Conservation (phyloP, 495 filamentous ascomycete genomes). For the Podospora tetraspora region DNA sequence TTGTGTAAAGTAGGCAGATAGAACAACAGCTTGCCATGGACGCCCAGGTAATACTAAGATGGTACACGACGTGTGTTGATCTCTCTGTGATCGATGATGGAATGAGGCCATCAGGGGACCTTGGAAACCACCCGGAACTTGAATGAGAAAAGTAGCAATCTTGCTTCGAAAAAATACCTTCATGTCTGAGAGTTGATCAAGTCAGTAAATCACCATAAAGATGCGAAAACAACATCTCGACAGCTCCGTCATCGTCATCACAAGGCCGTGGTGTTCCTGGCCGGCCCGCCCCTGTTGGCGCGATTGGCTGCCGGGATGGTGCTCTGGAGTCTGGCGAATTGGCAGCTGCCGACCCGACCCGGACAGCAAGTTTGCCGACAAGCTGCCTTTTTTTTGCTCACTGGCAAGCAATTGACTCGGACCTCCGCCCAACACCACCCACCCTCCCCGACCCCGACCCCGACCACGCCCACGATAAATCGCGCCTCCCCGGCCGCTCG, state of each 20-base stretch:
- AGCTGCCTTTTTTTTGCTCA: conserved; percentile 33
- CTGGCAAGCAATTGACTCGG: conserved; percentile 30
- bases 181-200: too few relatives aligned
- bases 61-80: not conserved
- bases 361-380: conserved; percentile 34
- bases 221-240: not conserved
- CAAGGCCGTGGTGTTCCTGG: not conserved
- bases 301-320: conserved; percentile 8
- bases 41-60: conserved; percentile 11
- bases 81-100: too few relatives aligned
- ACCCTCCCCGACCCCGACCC: conserved; percentile 1
- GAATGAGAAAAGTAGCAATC: too few relatives aligned
- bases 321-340: not conserved
- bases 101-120: too few relatives aligned
- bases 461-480: conserved; percentile 23
- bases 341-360: conserved; percentile 20
- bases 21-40: conserved; percentile 33
- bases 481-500: conserved; percentile 41
- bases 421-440: conserved; percentile 36
- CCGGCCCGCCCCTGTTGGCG: conserved; percentile 7
- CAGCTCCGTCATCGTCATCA: not conserved
- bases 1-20: conserved; percentile 33
- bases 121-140: too few relatives aligned
- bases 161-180: too few relatives aligned
- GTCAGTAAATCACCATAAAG: not conserved